These are phyloP conservation scores for Madurella fahalii DNA, from an alignment of 2,329 filamentous ascomycete species.

Conservation along the genomic window DNA sequence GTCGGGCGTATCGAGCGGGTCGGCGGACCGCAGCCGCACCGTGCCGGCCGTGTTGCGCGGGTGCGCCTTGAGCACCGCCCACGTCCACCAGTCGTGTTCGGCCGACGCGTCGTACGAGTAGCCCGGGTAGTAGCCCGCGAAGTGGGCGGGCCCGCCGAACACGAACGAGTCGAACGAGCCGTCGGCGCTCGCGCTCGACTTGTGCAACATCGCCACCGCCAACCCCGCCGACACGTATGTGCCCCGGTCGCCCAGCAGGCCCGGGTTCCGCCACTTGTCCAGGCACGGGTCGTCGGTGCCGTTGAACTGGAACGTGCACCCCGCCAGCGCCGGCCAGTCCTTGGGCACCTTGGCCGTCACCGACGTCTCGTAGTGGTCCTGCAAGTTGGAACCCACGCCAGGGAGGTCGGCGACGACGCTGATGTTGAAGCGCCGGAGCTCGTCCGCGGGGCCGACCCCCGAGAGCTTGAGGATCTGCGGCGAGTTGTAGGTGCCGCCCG, in stretches of 20 bases:
- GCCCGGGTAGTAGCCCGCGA: slow-evolving; percentile 38
- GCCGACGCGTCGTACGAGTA: slow-evolving; percentile 31
- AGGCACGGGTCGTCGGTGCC: slow-evolving; percentile 31
- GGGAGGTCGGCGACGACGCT: slow-evolving; percentile 41
- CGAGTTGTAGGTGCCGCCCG: slow-evolving; percentile 47
- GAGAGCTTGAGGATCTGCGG: slow-evolving; percentile 51
- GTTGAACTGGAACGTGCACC: slow-evolving; percentile 28
- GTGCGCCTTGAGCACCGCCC: slow-evolving; percentile 56
- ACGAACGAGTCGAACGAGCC: slow-evolving; percentile 35
- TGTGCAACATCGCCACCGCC: slow-evolving; percentile 27
- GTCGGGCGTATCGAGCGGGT: slow-evolving; percentile 60
- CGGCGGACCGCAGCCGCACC: slow-evolving; percentile 55
- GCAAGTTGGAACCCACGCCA: slow-evolving; percentile 50
- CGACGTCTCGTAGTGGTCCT: slow-evolving; percentile 41
- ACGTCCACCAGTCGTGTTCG: slow-evolving; percentile 39
- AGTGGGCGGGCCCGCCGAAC: slow-evolving; percentile 37
- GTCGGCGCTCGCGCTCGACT: slow-evolving; percentile 23
- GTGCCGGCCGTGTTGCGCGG: slow-evolving; percentile 59
- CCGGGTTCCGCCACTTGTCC: slow-evolving; percentile 27
- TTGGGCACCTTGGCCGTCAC: slow-evolving; percentile 25
- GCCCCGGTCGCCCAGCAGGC: slow-evolving; percentile 40
- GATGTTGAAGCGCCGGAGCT: slow-evolving; percentile 43
- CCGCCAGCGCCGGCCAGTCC: slow-evolving; percentile 13
- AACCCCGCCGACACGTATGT: slow-evolving; percentile 26
- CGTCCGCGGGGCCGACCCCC: slow-evolving; percentile 43